Percentiles rank a stretch among this genome's conserved stretches.
These are phyloP conservation scores for Cokeromyces recurvatus DNA, from an alignment of 371 early-diverging fungal species.

Conservation along the genomic window DNA sequence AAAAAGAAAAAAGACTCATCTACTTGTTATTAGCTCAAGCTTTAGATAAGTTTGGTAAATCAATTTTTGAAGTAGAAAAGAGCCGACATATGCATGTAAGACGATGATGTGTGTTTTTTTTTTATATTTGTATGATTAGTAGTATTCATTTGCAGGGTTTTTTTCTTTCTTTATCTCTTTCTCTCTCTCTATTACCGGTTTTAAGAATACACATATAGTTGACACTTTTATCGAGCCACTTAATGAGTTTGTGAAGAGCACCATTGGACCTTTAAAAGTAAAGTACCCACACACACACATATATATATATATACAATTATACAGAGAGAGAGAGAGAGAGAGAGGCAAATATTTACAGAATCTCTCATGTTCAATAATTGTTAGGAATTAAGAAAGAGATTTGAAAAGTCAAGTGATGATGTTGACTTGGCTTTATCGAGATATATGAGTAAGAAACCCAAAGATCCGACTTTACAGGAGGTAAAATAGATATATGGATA, in stretches of 20 bases:
- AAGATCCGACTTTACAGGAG: slow-evolving; percentile 56
- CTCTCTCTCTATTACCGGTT: neutral
- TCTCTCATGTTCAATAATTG: no score
- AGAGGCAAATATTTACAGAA: no score
- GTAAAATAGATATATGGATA: slow-evolving; percentile 34
- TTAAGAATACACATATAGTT: slow-evolving; percentile 60
- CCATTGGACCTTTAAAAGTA: slow-evolving; percentile 59
- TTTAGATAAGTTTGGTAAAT: slow-evolving; percentile 49
- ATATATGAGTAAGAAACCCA: slow-evolving; percentile 60
- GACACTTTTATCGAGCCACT: slow-evolving; percentile 65
- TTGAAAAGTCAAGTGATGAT: slow-evolving; percentile 66
- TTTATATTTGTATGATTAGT: no score
- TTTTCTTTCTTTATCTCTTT: neutral
- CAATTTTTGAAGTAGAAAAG: slow-evolving; percentile 59
- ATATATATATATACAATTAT: no score
- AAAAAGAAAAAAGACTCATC: neutral
- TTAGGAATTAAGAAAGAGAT: slow-evolving; percentile 59
- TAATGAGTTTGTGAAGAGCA: slow-evolving; percentile 55
- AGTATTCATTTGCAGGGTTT: neutral
- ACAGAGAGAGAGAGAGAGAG: no score
- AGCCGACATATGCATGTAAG: slow-evolving; percentile 59
- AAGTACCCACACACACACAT: no score
- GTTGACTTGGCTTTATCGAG: slow-evolving; percentile 52
- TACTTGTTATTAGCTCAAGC: slow-evolving; percentile 36
- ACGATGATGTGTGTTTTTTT: no score